These are phyloP conservation scores for Fragilariopsis cylindrus DNA, from an alignment of 108 stramenopile species.

Conservation along the genomic window DNA sequence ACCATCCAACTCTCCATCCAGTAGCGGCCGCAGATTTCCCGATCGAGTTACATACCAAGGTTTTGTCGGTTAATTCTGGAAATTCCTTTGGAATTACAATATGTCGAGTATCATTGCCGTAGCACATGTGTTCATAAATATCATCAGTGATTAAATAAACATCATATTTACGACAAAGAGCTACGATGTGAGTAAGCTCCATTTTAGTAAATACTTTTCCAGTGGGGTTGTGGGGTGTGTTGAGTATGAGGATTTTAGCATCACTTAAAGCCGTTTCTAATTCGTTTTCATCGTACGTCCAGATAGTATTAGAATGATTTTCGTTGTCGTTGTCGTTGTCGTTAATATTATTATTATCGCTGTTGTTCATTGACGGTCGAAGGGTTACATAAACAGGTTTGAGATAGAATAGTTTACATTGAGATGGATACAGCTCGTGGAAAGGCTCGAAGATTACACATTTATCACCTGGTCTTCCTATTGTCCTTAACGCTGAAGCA, in stretches of 20 bases:
- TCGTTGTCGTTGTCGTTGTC: background rate
- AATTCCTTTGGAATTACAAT: conserved; percentile 42
- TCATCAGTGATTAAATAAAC: conserved; percentile 75
- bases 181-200: conserved; percentile 73
- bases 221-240: conserved; percentile 97
- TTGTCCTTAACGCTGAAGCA: conserved; percentile 60
- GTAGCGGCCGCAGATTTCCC: conserved; percentile 73
- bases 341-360: background rate
- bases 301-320: conserved; percentile 14
- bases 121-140: conserved; percentile 77
- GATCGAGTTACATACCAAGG: conserved; percentile 62
- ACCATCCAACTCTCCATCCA: conserved; percentile 75
- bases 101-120: conserved; percentile 26
- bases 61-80: conserved; percentile 47
- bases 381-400: conserved; percentile 59
- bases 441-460: conserved; percentile 75
- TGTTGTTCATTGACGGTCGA: background rate
- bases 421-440: conserved; percentile 74
- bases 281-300: conserved; percentile 57
- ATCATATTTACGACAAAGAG: conserved; percentile 54
- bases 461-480: conserved; percentile 67
- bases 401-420: conserved; percentile 67
- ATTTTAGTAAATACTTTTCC: conserved; percentile 80
- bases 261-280: conserved; percentile 48
- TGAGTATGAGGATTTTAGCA: conserved; percentile 75